Base-by-base conservation (phyloP, 495 filamentous ascomycete genomes). In the Aspergillus bridgeri region DNA sequence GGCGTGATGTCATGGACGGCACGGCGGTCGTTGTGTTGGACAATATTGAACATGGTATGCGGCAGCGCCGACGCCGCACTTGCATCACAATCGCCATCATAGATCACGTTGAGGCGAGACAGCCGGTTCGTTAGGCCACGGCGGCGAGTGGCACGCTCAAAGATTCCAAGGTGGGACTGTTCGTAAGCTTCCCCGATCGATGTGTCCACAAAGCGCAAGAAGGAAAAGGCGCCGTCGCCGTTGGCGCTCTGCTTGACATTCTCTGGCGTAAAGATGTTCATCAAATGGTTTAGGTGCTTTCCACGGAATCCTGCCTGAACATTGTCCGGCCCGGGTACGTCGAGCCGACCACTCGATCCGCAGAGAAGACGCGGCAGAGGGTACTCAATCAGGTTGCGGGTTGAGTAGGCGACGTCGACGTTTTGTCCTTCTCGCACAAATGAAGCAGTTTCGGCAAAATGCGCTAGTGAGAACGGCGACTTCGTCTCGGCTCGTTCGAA, bases 401-500 rank as follows among this genome's bases (percentile, higher is more conserved):
- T 90, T 3, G 95, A 97, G 62, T 98, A 98, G 7, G 79, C 86
- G 21, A 97, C 85, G 38, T 89, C 80, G 56, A 96, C 81, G 63
- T 86, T 86, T 20, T 78, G 76, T 23, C 92, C 92, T 71, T 99
- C 94, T 8, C 94, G 87, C 57, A 97, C 75, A 69, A 99, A 98
- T 0, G 91, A 96, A 13, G 89, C 92, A 9, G 92, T 96, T 72
- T 98, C 95, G 18, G 92, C 95, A 69, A 91, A 98, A 70, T 88
- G 80, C 7, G 84, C 86, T 56, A 87, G 81, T 2, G 90, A 90
- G 66, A 92, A 87, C 0, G 93, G 92, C 17, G 92, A 96, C 19
- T 83, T 85, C 19, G 89, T 95, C 56, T 98, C 94, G 17, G 93
- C 92, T 45, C 95, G 85, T 70, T 99, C 92, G 59, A 98, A 98